Base-by-base conservation (phyloP, 2,329 filamentous ascomycete species). In the Aspergillus novoparasiticus region DNA sequence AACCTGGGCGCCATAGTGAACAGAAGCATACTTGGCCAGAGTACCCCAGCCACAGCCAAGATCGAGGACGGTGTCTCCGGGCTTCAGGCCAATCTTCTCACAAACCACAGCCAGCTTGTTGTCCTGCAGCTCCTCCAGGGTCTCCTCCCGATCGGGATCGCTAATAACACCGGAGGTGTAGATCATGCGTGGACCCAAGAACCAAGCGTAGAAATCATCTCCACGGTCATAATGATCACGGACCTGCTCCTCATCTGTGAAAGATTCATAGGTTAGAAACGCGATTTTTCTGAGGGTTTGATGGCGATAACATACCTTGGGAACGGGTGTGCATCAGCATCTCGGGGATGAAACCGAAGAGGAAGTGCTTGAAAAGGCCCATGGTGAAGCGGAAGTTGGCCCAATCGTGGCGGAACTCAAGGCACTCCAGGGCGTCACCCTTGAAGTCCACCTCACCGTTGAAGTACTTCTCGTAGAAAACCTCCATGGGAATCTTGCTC, bases 11-110 rank as follows among this genome's bases (percentile, higher is more conserved):
- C 92, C 93, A 77, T 96, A 97, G 86, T 97, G 93, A 78, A 91
- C 89, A 70, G 90, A 94, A 72, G 95, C 95, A 75, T 94, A 98
- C 75, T 93, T 93, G 75, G 93, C 90, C 63, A 99, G 90, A 39
- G 95, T 98, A 75, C 95, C 95, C 95, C 95, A 99, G 72, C 95
- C 95, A 78, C 94, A 98, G 76, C 95, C 95, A 75, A 99, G 96
- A 75, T 98, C 95, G 64, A 98, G 90, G 80, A 98, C 82, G 60
- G 81, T 86, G 78, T 98, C 94, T 71, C 90, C 93, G 69, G 89
- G 81, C 82, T 95, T 85, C 64, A 98, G 85, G 54, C 85, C 90
- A 70, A 97, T 94, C 87, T 98, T 98, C 81, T 98, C 93, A 80
- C 94, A 98, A 57, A 99, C 94, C 71, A 96, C 85, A 69, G 91